Conservation (phyloP, 345 rosid genomes). For the Psidium friedrichsthalianum region DNA sequence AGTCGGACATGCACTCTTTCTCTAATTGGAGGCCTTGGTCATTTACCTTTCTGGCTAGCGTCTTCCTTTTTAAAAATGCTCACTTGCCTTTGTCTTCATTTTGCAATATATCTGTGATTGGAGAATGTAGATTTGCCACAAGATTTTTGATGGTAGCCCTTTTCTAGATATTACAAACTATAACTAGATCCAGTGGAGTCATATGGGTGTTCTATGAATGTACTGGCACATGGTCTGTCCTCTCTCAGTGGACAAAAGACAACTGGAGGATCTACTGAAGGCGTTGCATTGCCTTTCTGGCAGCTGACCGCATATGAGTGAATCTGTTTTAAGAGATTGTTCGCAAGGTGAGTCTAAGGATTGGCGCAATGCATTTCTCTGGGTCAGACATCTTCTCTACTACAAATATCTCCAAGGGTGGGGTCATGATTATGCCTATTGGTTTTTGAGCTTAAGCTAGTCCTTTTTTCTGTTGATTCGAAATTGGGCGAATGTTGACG, state of each 20-base stretch:
- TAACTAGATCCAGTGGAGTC: background rate
- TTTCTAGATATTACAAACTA: background rate
- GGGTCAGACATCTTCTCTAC: background rate
- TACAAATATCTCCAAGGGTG: background rate
- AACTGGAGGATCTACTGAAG: constrained; percentile 79
- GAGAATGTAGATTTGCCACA: background rate
- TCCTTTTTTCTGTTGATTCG: background rate
- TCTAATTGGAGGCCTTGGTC: background rate
- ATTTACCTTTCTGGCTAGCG: background rate
- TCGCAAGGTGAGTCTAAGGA: constrained; percentile 53
- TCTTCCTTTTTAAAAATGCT: background rate
- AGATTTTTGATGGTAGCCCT: background rate
- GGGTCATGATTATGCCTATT: background rate
- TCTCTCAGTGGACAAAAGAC: constrained; percentile 89
- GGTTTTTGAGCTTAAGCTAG: background rate
- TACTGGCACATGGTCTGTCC: constrained; percentile 82
- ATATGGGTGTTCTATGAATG: background rate
- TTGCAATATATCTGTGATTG: background rate
- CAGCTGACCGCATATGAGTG: constrained; percentile 94
- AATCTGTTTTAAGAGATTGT: constrained; percentile 74
- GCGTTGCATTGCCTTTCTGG: constrained; percentile 81
- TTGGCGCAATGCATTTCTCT: background rate
- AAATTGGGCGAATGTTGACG: background rate
- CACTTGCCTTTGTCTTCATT: background rate
- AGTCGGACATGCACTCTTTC: background rate